These are phyloP conservation scores for Sphagnum magellanicum DNA, from an alignment of 228 moss, liverwort and hornwort species.

Conservation along the genomic window DNA sequence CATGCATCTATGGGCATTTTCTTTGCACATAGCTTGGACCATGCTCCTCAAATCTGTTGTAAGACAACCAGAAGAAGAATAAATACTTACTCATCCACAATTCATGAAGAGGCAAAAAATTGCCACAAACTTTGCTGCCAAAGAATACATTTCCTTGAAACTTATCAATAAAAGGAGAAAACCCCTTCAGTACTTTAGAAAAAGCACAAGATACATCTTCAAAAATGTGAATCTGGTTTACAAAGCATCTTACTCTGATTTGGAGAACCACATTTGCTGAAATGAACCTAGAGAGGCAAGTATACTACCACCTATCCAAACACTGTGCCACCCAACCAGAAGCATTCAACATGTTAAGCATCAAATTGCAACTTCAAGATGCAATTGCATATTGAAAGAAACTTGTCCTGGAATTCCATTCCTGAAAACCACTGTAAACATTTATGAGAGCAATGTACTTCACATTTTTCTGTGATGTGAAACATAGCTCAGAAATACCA, in stretches of 20 bases:
- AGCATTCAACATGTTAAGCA: background rate
- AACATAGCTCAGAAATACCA: background rate
- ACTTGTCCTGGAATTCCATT: no score
- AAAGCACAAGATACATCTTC: no score
- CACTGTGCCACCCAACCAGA: slow-evolving; percentile 29
- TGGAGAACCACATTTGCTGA: slow-evolving; percentile 97
- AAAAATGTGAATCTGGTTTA: no score
- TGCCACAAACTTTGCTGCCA: background rate
- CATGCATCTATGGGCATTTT: slow-evolving; percentile 56
- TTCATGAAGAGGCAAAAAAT: background rate
- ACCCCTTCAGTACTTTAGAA: background rate
- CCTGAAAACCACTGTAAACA: no score
- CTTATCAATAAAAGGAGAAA: background rate
- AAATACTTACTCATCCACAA: background rate
- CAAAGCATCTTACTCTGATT: slow-evolving; percentile 56
- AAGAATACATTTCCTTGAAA: background rate
- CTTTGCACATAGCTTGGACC: slow-evolving; percentile 95
- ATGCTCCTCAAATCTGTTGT: slow-evolving; percentile 68
- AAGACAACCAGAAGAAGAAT: slow-evolving; percentile 6
- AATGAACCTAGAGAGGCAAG: slow-evolving; percentile 90
- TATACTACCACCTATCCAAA: slow-evolving; percentile 94
- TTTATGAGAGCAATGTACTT: no score
- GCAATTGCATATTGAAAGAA: no score
- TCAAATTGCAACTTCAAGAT: no score
- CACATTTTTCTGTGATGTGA: no score